A percentile compares a stretch with the other conserved stretches of the same genome.
Evolutionary conservation across 768 basidiomycete species (phyloP).

Genomic region (Lactarius pseudohatsudake): DNA sequence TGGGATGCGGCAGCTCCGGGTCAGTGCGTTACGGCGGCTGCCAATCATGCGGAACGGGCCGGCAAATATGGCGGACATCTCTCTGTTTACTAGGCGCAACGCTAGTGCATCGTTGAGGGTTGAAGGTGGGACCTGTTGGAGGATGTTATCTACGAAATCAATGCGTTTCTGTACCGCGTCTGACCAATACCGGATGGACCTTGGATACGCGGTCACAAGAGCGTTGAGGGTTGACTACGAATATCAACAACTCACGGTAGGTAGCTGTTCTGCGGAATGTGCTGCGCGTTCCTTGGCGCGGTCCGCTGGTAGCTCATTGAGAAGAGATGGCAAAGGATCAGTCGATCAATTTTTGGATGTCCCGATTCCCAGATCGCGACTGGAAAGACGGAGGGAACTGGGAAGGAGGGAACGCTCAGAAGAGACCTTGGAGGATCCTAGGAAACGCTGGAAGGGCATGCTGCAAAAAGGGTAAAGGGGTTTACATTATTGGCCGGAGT

Average conservation of each 20-base stretch:
- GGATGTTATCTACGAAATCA: conserved; percentile 15
- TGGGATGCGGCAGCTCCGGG: conserved; percentile 20
- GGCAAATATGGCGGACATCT: conserved; percentile 14
- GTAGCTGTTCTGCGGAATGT: background rate
- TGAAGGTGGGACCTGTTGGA: conserved; percentile 12
- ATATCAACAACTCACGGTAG: conserved; percentile 12
- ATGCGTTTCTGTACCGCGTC: conserved; percentile 19
- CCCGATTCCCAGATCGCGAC: background rate
- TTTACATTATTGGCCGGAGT: background rate
- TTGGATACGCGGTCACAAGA: background rate
- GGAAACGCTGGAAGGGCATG: background rate
- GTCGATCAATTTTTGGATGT: background rate
- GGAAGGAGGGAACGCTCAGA: background rate
- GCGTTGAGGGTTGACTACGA: background rate
- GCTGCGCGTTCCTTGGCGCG: too few relatives aligned
- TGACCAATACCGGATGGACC: conserved; percentile 25
- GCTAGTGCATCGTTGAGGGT: conserved; percentile 5
- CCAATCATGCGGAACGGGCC: conserved; percentile 13
- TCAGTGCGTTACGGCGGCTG: conserved; percentile 20
- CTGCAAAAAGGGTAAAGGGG: background rate
- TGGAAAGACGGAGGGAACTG: background rate
- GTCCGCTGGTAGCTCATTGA: conserved; percentile 7
- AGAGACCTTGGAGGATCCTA: background rate
- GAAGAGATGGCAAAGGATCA: background rate
- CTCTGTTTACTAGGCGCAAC: conserved; percentile 10